Base-by-base conservation (phyloP, 2,329 filamentous ascomycete species). In the Penicillium frequentans region DNA sequence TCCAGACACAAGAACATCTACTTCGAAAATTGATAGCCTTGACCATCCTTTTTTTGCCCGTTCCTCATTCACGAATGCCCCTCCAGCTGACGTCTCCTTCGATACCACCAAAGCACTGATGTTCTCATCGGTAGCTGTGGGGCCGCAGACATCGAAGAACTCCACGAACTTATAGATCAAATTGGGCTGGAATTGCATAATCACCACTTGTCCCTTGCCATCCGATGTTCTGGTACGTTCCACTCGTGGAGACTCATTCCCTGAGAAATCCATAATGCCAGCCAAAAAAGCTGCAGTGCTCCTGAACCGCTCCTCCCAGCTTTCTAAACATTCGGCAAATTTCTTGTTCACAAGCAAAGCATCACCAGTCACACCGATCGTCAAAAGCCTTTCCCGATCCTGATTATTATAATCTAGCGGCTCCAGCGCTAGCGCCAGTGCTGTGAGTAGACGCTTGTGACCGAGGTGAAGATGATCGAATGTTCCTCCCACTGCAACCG, bases 391-490 rank as follows among this genome's bases (percentile, higher is more conserved):
- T 23, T 79, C 76, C 29, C 69, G 62, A 1, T 70, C 68, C 0
- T 77, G 68, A 26, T 60, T 60, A 19, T 62, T 59, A 19, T 31
- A 69, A 65, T 31, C 75, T 67, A 43, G 75, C 64, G 84, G 80
- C 57, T 85, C 84, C 55, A 90, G 81, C 16, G 91, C 82, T 55
- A 97, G 84, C 0, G 88, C 85, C 0, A 90, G 90, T 59, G 93
- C 93, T n/a, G 93, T 92, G 21, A 99, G 84, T 21, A 99, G 84
- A n/a, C 98, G 82, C 76, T 98, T 99, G 79, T 99, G 95, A 6
- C 95, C 95, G 4, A 90, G 87, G 71, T 99, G 95, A 23, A 99
- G 83, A 75, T 98, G 92, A 73, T 99, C 95, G 75, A 98, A 99
- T 0, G 95, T 99, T 10, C 95, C 95, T 29, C 93, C 95, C 13